Conservation (phyloP, 495 filamentous ascomycete species). For the Platismatia glauca region DNA sequence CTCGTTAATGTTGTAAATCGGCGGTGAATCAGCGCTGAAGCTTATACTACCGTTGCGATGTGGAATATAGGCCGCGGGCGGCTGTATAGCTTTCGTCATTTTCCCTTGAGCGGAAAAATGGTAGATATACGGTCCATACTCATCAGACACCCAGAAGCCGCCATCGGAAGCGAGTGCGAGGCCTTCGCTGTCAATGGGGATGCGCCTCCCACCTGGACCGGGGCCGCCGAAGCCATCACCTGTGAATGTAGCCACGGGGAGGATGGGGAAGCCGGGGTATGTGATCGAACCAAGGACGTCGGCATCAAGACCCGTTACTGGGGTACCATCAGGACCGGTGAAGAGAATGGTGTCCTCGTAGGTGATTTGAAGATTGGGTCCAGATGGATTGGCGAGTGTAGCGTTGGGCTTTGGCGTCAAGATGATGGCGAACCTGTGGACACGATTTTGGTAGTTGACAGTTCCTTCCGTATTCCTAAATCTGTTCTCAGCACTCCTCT, state of each 20-base stretch:
- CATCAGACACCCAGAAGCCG: constrained; percentile 69
- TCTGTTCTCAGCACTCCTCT: background rate
- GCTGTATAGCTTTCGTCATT: constrained; percentile 58
- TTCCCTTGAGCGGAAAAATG: constrained; percentile 51
- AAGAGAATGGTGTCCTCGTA: constrained; percentile 64
- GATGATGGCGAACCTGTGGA: constrained; percentile 61
- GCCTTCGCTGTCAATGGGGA: constrained; percentile 62
- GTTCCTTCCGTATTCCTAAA: constrained; percentile 64
- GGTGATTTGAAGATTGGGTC: constrained; percentile 54
- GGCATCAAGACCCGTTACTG: constrained; percentile 63
- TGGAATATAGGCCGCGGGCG: constrained; percentile 59
- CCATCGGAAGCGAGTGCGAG: constrained; percentile 55
- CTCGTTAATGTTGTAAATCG: constrained; percentile 45
- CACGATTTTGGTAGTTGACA: constrained; percentile 60
- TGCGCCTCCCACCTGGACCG: constrained; percentile 51
- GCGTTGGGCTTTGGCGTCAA: constrained; percentile 45
- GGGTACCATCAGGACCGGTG: constrained; percentile 56
- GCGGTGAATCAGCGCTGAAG: constrained; percentile 54
- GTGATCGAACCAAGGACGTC: constrained; percentile 44
- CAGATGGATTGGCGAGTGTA: constrained; percentile 47
- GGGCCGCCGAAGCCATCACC: constrained; percentile 66
- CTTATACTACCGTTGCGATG: constrained; percentile 50
- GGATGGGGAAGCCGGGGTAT: constrained; percentile 52
- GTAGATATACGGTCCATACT: constrained; percentile 73
- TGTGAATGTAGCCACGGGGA: constrained; percentile 57